Conservation (phyloP, 1,284 basidiomycete species). For the Cutaneotrichosporon mucoides region DNA sequence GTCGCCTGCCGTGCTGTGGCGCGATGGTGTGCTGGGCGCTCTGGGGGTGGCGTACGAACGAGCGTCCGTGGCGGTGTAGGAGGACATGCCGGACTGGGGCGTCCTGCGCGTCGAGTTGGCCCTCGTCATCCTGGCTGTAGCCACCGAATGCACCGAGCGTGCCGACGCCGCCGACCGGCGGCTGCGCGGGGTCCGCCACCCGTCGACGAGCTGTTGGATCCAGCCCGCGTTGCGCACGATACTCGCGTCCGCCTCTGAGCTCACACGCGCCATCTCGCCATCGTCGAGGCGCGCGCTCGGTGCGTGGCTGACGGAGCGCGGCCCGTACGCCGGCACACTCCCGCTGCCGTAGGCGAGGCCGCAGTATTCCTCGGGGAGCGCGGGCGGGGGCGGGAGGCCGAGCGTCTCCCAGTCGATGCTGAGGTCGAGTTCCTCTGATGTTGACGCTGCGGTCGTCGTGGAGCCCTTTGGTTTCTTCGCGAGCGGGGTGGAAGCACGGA, state of each 20-base stretch:
- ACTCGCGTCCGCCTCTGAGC: background rate
- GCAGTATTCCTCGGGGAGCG: background rate
- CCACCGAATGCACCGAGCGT: background rate
- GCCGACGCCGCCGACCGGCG: background rate
- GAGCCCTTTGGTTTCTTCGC: background rate
- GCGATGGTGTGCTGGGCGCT: no score
- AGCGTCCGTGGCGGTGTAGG: no score
- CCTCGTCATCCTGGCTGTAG: no score
- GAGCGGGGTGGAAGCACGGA: background rate
- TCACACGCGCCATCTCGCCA: background rate
- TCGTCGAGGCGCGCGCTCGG: background rate
- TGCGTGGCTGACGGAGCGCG: background rate
- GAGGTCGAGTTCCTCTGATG: background rate
- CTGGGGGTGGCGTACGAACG: no score
- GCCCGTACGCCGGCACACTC: background rate
- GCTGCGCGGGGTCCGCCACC: background rate
- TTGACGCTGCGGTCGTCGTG: background rate
- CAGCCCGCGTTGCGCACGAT: conserved; percentile 9
- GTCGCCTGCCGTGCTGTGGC: no score
- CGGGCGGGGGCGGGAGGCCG: background rate
- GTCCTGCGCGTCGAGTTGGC: background rate
- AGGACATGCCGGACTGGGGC: background rate
- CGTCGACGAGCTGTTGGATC: conserved; percentile 1
- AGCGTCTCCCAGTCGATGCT: conserved; percentile 3
- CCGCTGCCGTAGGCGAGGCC: background rate